Percentiles rank a stretch among this genome's conserved stretches.
phyloP scores from a whole-genome alignment of 345 rosid genomes.

The Camelina neglecta region DNA sequence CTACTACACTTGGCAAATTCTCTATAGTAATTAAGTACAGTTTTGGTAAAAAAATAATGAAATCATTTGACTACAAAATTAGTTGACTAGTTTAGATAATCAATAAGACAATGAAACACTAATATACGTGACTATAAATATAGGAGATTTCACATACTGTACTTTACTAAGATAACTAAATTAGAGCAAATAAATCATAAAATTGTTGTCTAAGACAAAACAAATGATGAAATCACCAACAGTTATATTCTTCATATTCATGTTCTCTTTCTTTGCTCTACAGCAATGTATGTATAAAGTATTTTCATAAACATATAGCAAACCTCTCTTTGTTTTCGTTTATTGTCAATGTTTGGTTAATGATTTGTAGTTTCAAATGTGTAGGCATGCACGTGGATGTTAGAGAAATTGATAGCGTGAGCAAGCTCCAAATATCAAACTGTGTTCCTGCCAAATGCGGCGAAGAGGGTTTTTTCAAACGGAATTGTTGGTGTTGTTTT shows the following conservation, averaged over 20 bases:
- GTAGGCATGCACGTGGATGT: constrained; percentile 22
- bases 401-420: not conserved
- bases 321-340: not conserved
- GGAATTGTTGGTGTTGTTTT: constrained; percentile 35
- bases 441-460: too few relatives aligned
- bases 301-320: not conserved
- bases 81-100: too few relatives aligned
- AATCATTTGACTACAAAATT: too few relatives aligned
- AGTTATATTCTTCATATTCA: constrained; percentile 27
- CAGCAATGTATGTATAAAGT: constrained; percentile 21
- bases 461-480: not conserved
- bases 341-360: not conserved
- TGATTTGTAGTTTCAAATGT: not conserved
- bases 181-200: not conserved
- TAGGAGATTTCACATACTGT: not conserved
- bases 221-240: constrained; percentile 23
- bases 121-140: not conserved
- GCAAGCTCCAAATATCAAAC: too few relatives aligned
- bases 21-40: too few relatives aligned
- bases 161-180: not conserved
- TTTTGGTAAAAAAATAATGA: too few relatives aligned
- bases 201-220: not conserved
- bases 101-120: too few relatives aligned
- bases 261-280: constrained; percentile 25
- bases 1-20: too few relatives aligned